A percentile compares a stretch with the other conserved stretches of the same genome.
Evolutionary conservation across 2,329 filamentous ascomycete species (phyloP).

Genomic region (Herpotrichia juniperi): DNA sequence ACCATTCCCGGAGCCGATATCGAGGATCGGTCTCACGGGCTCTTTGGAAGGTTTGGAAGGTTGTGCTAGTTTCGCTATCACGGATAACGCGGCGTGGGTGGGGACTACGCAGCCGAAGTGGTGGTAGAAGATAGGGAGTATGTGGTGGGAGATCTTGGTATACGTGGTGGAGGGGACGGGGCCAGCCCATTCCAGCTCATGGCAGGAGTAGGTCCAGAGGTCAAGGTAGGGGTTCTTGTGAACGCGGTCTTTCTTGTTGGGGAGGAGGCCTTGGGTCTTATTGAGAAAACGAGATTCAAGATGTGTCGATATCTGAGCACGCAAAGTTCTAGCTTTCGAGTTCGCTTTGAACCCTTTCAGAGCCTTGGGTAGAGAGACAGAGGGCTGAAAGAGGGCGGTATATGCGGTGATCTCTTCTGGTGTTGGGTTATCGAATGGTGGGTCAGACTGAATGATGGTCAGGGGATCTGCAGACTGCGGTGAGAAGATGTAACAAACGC

Average conservation of each 20-base stretch:
- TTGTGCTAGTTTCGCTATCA: conserved; percentile 61
- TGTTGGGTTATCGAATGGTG: conserved; percentile 27
- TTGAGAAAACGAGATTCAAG: conserved; percentile 61
- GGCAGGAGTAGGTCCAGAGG: conserved; percentile 70
- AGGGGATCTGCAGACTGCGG: not conserved
- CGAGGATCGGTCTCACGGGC: conserved; percentile 60
- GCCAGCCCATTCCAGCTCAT: conserved; percentile 69
- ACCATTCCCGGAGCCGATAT: conserved; percentile 74
- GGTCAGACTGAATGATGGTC: conserved; percentile 19
- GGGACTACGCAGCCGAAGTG: conserved; percentile 78
- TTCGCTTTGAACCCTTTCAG: conserved; percentile 69
- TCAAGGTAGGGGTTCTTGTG: conserved; percentile 70
- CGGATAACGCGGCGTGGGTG: conserved; percentile 67
- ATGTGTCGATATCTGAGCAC: conserved; percentile 61
- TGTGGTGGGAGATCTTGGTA: conserved; percentile 66
- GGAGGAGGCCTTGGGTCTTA: conserved; percentile 34
- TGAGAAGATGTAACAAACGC: not conserved
- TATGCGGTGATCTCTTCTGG: conserved; percentile 68
- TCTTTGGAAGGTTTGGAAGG: conserved; percentile 36
- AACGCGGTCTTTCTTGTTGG: conserved; percentile 49
- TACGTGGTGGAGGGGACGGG: conserved; percentile 60
- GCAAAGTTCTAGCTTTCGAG: conserved; percentile 68
- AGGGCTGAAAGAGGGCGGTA: conserved; percentile 68
- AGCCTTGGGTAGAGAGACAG: conserved; percentile 64
- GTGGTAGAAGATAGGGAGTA: conserved; percentile 76